Percentiles rank a stretch among this genome's conserved stretches.
Conservation (phyloP, 352 stramenopile genomes). For the Pelagophyceae sp. region DNA sequence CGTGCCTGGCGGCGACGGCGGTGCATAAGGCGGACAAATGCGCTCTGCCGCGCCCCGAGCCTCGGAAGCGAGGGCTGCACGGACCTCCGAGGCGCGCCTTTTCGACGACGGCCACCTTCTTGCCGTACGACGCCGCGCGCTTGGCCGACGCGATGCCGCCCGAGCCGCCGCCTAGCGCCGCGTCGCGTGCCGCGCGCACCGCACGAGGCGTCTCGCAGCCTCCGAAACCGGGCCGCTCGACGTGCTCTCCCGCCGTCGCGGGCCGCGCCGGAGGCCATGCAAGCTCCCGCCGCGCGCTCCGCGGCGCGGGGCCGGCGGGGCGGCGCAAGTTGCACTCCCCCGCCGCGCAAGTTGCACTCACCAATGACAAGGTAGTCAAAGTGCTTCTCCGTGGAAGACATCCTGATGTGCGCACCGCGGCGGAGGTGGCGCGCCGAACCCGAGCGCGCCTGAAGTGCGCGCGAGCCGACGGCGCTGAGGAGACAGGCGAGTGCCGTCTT, state of each 20-base stretch:
- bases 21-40: no score
- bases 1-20: no score
- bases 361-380: slow-evolving; percentile 84
- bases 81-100: slow-evolving; percentile 75
- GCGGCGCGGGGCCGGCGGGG: no score
- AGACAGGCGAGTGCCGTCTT: no score
- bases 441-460: no score
- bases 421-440: no score
- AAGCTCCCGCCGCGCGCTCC: no score
- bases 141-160: slow-evolving; percentile 81
- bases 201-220: background rate
- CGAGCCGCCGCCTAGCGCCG: slow-evolving; percentile 36
- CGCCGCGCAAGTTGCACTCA: background rate
- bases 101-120: slow-evolving; percentile 89
- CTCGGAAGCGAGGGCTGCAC: background rate
- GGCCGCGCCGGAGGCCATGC: no score
- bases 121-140: slow-evolving; percentile 77
- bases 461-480: no score
- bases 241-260: no score
- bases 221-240: no score
- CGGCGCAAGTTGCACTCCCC: background rate
- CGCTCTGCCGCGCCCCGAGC: background rate
- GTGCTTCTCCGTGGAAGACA: slow-evolving; percentile 20
- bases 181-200: background rate
- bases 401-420: no score